Evolutionary conservation across 2,329 filamentous ascomycete genomes (phyloP).

Genomic region (Epichloe baconii): DNA sequence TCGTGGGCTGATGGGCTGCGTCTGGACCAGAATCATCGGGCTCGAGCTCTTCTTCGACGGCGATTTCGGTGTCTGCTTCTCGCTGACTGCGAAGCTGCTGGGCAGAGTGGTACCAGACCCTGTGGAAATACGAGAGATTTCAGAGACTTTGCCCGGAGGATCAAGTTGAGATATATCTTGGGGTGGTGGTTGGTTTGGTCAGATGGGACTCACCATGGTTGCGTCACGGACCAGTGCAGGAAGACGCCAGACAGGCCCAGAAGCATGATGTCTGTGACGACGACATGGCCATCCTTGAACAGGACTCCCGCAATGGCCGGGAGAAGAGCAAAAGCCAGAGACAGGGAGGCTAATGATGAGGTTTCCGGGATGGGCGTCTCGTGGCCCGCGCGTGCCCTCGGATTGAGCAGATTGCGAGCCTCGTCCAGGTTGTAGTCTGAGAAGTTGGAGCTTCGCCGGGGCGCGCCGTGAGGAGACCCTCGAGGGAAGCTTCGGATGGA

Average conservation of each 20-base stretch:
- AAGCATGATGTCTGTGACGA: slow-evolving; percentile 77
- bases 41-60: slow-evolving; percentile 1
- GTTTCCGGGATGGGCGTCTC: slow-evolving; percentile 34
- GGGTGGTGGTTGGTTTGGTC: not conserved
- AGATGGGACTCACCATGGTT: slow-evolving; percentile 60
- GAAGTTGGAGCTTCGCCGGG: slow-evolving; percentile 63
- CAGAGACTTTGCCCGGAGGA: not conserved
- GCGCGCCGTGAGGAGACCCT: slow-evolving; percentile 14
- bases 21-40: slow-evolving; percentile 13
- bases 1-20: slow-evolving; percentile 31
- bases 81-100: slow-evolving; percentile 46
- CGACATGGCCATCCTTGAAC: slow-evolving; percentile 69
- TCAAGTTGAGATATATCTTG: not conserved
- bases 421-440: slow-evolving; percentile 64
- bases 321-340: slow-evolving; percentile 69
- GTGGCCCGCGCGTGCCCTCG: slow-evolving; percentile 22
- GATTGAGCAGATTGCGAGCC: slow-evolving; percentile 54
- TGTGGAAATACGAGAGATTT: slow-evolving; percentile 16
- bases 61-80: slow-evolving; percentile 20
- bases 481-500: slow-evolving; percentile 16
- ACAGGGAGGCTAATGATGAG: slow-evolving; percentile 66
- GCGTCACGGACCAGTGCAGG: slow-evolving; percentile 79
- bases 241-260: slow-evolving; percentile 71
- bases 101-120: slow-evolving; percentile 63
- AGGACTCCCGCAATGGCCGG: slow-evolving; percentile 76